phyloP scores from a whole-genome alignment of 495 filamentous ascomycete genomes.

The Tetracladium setigerum region DNA sequence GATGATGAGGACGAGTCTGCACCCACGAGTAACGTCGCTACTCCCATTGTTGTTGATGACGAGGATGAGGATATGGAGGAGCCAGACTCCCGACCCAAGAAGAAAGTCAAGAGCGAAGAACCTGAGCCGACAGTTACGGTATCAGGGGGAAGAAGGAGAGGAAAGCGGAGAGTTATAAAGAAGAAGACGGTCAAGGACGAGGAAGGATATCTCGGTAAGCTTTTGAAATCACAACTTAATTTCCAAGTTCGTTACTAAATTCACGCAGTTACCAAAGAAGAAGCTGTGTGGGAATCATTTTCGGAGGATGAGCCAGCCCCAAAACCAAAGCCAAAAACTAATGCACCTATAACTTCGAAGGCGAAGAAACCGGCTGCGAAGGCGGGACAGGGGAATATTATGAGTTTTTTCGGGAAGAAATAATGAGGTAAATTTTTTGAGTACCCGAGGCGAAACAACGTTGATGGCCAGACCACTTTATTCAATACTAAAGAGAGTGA shows the following conservation, averaged over 20 bases:
- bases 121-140: constrained; percentile 28
- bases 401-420: constrained; percentile 91
- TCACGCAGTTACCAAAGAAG: constrained; percentile 76
- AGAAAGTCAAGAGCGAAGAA: constrained; percentile 23
- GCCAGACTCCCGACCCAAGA: constrained; percentile 13
- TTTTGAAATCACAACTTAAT: neutral
- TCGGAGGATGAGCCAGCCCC: constrained; percentile 72
- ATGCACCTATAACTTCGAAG: constrained; percentile 29
- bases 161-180: constrained; percentile 76
- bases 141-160: constrained; percentile 63
- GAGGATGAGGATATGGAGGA: constrained; percentile 3
- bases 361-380: constrained; percentile 54
- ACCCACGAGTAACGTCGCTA: neutral
- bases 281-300: constrained; percentile 89
- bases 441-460: too few species aligned
- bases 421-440: constrained; percentile 19
- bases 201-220: constrained; percentile 83
- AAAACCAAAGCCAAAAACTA: constrained; percentile 51
- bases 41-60: constrained; percentile 3
- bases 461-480: too few species aligned
- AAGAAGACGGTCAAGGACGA: constrained; percentile 89
- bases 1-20: constrained; percentile 36
- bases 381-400: constrained; percentile 77
- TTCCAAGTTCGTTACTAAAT: neutral
- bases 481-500: too few species aligned